These are phyloP conservation scores for Sindora glabra DNA, from an alignment of 306 rosid genomes.

Conservation along the genomic window DNA sequence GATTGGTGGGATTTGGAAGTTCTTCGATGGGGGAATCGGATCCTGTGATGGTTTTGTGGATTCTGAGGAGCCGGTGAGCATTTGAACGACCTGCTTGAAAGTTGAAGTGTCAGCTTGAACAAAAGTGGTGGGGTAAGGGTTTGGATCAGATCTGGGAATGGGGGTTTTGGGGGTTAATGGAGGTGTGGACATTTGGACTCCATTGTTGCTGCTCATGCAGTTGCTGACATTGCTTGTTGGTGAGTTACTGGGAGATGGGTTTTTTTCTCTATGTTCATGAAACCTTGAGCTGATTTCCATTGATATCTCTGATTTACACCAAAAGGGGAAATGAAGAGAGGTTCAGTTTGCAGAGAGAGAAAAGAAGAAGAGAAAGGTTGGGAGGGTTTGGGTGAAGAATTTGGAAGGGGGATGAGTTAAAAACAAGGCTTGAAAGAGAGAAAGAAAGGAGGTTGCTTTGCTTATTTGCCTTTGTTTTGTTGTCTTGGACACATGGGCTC, in stretches of 20 bases:
- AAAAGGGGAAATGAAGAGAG: background rate
- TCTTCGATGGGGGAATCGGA: slow-evolving; percentile 27
- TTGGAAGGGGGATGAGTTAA: slow-evolving; percentile 34
- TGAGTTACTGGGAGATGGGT: slow-evolving; percentile 49
- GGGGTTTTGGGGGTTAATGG: slow-evolving; percentile 57
- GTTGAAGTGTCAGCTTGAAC: slow-evolving; percentile 86
- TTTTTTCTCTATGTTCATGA: slow-evolving; percentile 55
- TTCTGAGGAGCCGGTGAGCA: slow-evolving; percentile 88
- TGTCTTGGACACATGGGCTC: slow-evolving; percentile 24
- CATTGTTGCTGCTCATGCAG: slow-evolving; percentile 26
- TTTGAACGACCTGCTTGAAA: slow-evolving; percentile 96
- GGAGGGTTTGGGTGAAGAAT: slow-evolving; percentile 36
- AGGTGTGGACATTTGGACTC: slow-evolving; percentile 41
- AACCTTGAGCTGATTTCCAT: slow-evolving; percentile 66
- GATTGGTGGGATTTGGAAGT: slow-evolving; percentile 71
- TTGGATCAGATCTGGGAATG: slow-evolving; percentile 88
- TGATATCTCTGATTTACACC: slow-evolving; percentile 6
- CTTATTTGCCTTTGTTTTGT: slow-evolving; percentile 38
- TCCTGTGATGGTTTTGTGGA: slow-evolving; percentile 24
- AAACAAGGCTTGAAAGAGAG: slow-evolving; percentile 40
- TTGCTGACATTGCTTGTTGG: slow-evolving; percentile 55
- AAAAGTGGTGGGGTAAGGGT: slow-evolving; percentile 88
- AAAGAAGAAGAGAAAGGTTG: background rate
- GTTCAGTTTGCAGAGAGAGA: background rate
- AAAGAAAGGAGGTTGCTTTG: slow-evolving; percentile 12